Base-by-base conservation (phyloP, 2,329 filamentous ascomycete species). In the Aspergillus arachidicola region DNA sequence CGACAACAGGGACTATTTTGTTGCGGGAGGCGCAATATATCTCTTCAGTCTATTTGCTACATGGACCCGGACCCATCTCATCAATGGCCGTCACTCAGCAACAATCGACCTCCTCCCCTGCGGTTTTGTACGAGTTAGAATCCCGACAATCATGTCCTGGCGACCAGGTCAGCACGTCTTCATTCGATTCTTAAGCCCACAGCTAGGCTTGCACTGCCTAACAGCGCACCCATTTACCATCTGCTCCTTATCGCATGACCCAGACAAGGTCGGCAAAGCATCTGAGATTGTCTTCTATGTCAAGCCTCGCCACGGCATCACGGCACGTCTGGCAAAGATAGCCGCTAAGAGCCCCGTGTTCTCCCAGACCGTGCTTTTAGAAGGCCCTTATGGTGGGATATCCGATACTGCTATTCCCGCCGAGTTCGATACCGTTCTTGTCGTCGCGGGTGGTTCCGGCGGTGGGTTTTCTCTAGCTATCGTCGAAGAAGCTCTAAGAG, bases 341-440 rank as follows among this genome's bases (percentile, higher is more conserved):
- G 82, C 82, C 0, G 56, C 64, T 6, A 72, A 78, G 34, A 69
- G 73, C 12, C 78, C 85, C 0, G 76, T 73, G 0, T 60, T 68
- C 0, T 66, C 72, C 0, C 73, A 85, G 1, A 76, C 78, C 0
- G 83, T 88, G 0, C 71, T 86, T 1, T 64, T 89, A 0, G 86
- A 89, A 46, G 86, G 87, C 0, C 86, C 86, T 0, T 88, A 88
- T 61, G 85, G 87, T 0, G 86, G 86, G 0, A 62, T 71, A 6
- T 71, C 86, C 21, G 72, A 78, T 1, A 69, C 69, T 3, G 67
- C 71, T 6, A 78, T 48, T 3, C 70, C 81, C 16, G 67, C 72
- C 0, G 72, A 73, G 0, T 82, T 80, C 57, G 80, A 85, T 55
- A 74, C 73, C 9, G 71, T 76, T 0, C 70, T 89, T 0, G 72